Evolutionary conservation across 441 rosid species (phyloP), one percentile per base, ranked within the genome.

Genomic region (Bruguiera hainesii): DNA sequence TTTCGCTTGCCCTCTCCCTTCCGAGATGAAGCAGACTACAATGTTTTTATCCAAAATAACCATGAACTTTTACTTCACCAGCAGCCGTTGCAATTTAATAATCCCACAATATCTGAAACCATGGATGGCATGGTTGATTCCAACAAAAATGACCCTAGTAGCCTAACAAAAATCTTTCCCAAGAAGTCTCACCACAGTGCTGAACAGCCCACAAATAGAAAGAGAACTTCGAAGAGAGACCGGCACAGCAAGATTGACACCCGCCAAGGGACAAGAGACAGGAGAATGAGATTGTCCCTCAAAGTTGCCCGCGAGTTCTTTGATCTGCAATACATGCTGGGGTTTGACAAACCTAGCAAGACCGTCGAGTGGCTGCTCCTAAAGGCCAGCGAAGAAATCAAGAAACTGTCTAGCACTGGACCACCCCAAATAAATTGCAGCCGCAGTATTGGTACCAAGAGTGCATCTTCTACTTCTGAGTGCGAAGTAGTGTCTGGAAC

Each of bases 231-330:
- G 21, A 89, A 86, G 79, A 80, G 77, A 60, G 98, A 91, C 71
- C 81, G 95, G 63, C 96, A 91, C 71, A 94, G 97, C 83, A 94
- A 93, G 85, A 93, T 93, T 66, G 64, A 78, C 71, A 93, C 98
- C 0, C 96, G 96, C 3, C 88, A 83, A 39, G 98, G 98, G 20
- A 90, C 83, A 8, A 75, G 98, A 75, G 97, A 91, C 48, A 76
- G 98, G 71, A 79, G 98, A 64, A 89, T 93, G 96, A 86, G 98
- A 74, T 75, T 93, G 71, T 93, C 98, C 8, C 79, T 91, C 23
- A 87, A 89, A 48, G 95, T 91, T 19, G 97, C 98, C 21, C 78
- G 77, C 11, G 78, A 80, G 28, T 91, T 94, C 76, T 94, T 94
- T 39, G 86, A 88, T 53, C 79, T 94, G 58, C 98, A 94, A 79